phyloP scores from a whole-genome alignment of 2,329 filamentous ascomycete species.

The Botrytis porri region DNA sequence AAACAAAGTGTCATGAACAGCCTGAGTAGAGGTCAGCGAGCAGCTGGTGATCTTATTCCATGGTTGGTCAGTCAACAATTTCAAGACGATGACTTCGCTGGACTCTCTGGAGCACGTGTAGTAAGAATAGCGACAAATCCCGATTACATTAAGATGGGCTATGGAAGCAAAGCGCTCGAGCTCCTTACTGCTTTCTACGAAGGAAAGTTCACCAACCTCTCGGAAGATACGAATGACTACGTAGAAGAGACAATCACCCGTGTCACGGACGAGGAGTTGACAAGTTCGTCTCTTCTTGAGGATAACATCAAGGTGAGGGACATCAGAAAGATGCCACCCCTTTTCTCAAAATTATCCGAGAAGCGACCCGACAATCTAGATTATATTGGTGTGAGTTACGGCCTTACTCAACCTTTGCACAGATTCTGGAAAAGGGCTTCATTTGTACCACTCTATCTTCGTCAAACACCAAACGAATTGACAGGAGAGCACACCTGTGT shows the following conservation, averaged over 20 bases:
- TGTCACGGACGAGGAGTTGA: slow-evolving; percentile 78
- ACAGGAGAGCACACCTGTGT: slow-evolving; percentile 98
- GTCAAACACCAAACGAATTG: slow-evolving; percentile 92
- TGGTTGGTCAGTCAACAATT: slow-evolving; percentile 98
- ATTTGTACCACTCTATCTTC: slow-evolving; percentile 87
- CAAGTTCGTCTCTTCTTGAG: slow-evolving; percentile 70
- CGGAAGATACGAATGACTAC: slow-evolving; percentile 60
- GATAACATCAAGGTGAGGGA: slow-evolving; percentile 90
- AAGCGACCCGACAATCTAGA: slow-evolving; percentile 77
- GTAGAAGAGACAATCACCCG: slow-evolving; percentile 65
- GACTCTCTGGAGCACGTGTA: slow-evolving; percentile 84
- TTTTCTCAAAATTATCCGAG: slow-evolving; percentile 86
- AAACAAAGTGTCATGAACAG: slow-evolving; percentile 87
- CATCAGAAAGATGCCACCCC: slow-evolving; percentile 84
- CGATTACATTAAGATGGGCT: slow-evolving; percentile 89
- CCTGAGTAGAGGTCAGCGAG: slow-evolving; percentile 82
- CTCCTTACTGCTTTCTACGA: slow-evolving; percentile 92
- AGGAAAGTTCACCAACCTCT: slow-evolving; percentile 82
- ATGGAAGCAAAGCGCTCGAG: slow-evolving; percentile 83
- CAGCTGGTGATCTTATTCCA: slow-evolving; percentile 89
- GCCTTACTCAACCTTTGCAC: slow-evolving; percentile 80
- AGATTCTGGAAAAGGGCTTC: slow-evolving; percentile 93
- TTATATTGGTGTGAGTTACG: slow-evolving; percentile 94
- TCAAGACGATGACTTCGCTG: slow-evolving; percentile 94
- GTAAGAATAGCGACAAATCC: slow-evolving; percentile 96